Evolutionary conservation across 129 eudicot species (phyloP).

Genomic region (Kitagawia praeruptora): DNA sequence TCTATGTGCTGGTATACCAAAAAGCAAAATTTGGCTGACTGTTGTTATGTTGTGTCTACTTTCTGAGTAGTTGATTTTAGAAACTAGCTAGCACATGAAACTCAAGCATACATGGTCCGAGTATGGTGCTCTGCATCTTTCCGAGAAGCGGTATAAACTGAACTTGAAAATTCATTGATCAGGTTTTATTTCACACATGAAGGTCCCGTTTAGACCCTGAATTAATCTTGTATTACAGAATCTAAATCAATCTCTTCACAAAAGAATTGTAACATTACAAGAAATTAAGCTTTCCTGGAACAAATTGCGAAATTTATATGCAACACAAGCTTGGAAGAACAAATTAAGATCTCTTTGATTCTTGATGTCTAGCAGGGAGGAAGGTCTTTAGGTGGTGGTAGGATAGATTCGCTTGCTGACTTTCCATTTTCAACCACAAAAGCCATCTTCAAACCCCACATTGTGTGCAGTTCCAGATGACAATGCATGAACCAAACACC

Average conservation of each 20-base stretch:
- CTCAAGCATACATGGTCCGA: background rate
- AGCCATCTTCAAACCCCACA: constrained; percentile 46
- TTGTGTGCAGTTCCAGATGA: constrained; percentile 45
- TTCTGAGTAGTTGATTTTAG: no score
- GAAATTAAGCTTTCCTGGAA: background rate
- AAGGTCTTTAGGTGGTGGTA: constrained; percentile 19
- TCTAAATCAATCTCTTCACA: background rate
- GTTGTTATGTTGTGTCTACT: no score
- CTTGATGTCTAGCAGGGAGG: constrained; percentile 13
- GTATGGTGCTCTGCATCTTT: background rate
- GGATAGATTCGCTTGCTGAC: constrained; percentile 13
- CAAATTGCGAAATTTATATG: background rate
- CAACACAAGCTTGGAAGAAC: background rate
- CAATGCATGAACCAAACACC: constrained; percentile 55
- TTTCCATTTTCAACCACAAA: constrained; percentile 45
- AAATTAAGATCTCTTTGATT: background rate
- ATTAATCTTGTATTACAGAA: background rate
- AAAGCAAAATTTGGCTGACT: no score
- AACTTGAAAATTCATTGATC: background rate
- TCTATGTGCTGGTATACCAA: no score
- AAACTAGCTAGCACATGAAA: background rate
- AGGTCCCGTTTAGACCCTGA: constrained; percentile 1
- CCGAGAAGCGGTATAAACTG: background rate
- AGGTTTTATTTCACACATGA: constrained; percentile 3
- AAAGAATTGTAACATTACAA: background rate